Evolutionary conservation across 108 stramenopile genomes (phyloP), one percentile per base, ranked within the genome.

Genomic region (Skeletonema menzelii): DNA sequence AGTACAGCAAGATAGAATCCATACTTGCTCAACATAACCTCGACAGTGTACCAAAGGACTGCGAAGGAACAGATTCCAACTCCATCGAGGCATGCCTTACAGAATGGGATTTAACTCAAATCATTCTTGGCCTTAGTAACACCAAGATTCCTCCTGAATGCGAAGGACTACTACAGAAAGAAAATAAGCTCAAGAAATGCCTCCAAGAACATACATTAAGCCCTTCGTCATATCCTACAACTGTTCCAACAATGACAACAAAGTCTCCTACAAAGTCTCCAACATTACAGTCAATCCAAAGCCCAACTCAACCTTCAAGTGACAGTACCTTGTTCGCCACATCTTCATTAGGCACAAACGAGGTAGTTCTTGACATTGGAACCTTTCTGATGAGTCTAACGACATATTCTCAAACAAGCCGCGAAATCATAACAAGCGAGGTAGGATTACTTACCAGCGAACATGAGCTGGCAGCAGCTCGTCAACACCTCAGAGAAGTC

Each of bases 381-480:
- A 4, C 19, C 5, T 53, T 24, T 22, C 15, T 53, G 0, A 53
- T 53, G 49, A 53, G 49, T 10, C 49, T 53, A 22, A 53, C 49
- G 24, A 53, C 49, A 10, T 53, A 53, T 22, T 53, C 49, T 22
- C 49, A 53, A 49, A 66, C 65, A 66, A 66, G 65, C 44, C 27
- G 49, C 3, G 22, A 46, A 46, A 46, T 46, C 17, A 17, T 17
- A 46, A 35, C 35, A 35, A 35, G 10, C 35, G 35, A 53, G 19
- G 22, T 22, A 22, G 49, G 22, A 1, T 11, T 26, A 10, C 44
- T 38, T 12, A 4, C 65, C 4, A 13, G 65, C 27, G 13, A 66
- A 49, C 15, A 30, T n/a, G 65, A 66, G 44, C 27, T 66, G 17
- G 46, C 44, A 46, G 65, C 65, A 15, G 40, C 65, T 14, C 44